Evolutionary conservation across 768 basidiomycete species (phyloP), one percentile per base, ranked within the genome.

Genomic region (Russula sp.): DNA sequence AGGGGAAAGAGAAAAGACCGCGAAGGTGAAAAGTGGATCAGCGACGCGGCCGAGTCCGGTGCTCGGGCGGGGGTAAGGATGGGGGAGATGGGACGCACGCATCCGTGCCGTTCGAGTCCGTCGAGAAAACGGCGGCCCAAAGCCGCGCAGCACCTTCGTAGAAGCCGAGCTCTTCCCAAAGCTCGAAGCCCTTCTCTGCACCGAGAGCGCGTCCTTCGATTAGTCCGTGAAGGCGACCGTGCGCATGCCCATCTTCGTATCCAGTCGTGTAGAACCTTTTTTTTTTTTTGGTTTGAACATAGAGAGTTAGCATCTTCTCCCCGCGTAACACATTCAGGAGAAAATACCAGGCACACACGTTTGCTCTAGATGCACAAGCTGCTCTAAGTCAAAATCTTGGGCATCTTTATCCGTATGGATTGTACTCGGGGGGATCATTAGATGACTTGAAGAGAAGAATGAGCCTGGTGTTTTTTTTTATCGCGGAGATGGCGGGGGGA

Each of bases 111-210:
- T 73, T 75, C 61, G 80, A 78, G 58, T 75, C 75, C 24, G 75
- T 69, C 30, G 61, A 55, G 48, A 78, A 77, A 59, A 90, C 75
- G 2, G 78, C 78, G 64, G 77, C 74, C 91, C 92, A 97, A 61
- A 86, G 82, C 60, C 71, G 66, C 2, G 92, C 92, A 69, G 89
- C 89, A 6, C 94, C 96, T 70, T 95, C 84, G 73, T 95, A 95
- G 70, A 88, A 98, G 2, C 92, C 94, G 14, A 99, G 82, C 74
- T 99, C 96, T 74, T 98, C 95, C 94, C 94, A 98, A 76, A 97
- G 86, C 75, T 96, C 94, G 74, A 87, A 98, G 0, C 90, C 92
- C 69, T 96, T 94, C 69, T 93, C 89, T 60, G 87, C 81, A 2
- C 94, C 96, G 20, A 98, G 80, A 0, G 89, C 88, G 16, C 94